These are phyloP conservation scores for Pinus tabuliformis DNA, from an alignment of 75 land plant species.

Conservation along the genomic window DNA sequence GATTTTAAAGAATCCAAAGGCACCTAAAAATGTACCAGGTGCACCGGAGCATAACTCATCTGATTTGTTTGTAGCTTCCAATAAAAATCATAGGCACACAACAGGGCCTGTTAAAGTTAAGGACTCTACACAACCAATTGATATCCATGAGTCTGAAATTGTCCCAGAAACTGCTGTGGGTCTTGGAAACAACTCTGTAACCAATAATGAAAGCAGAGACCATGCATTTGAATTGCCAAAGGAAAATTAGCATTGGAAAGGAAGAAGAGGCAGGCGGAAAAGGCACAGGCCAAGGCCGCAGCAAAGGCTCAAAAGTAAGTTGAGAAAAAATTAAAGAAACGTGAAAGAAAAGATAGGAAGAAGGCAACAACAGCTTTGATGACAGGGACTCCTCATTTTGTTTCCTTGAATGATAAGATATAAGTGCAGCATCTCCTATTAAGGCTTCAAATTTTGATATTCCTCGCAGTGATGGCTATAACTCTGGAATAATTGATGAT, in stretches of 20 bases:
- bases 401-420: too few relatives aligned
- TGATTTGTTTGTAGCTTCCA: conserved; percentile 4
- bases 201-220: conserved; percentile 17
- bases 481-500: too few relatives aligned
- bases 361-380: conserved; percentile 20
- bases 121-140: background rate
- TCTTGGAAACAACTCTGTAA: conserved; percentile 5
- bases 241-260: conserved; percentile 49
- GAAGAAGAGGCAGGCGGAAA: conserved; percentile 72
- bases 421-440: too few relatives aligned
- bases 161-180: conserved; percentile 8
- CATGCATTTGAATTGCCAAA: conserved; percentile 45
- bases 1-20: conserved; percentile 10
- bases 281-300: conserved; percentile 65
- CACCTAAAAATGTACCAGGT: conserved; percentile 9
- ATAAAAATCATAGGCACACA: conserved; percentile 9
- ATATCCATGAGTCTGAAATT: conserved; percentile 5
- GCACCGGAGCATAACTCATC: conserved; percentile 8
- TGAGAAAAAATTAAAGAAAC: conserved; percentile 62
- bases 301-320: conserved; percentile 62
- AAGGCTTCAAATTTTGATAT: too few relatives aligned
- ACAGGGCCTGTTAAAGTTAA: background rate
- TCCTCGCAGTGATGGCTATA: too few relatives aligned
- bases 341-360: conserved; percentile 60
- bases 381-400: too few relatives aligned